Evolutionary conservation across 1,284 basidiomycete genomes (phyloP).

Genomic region (Austropuccinia psidii): DNA sequence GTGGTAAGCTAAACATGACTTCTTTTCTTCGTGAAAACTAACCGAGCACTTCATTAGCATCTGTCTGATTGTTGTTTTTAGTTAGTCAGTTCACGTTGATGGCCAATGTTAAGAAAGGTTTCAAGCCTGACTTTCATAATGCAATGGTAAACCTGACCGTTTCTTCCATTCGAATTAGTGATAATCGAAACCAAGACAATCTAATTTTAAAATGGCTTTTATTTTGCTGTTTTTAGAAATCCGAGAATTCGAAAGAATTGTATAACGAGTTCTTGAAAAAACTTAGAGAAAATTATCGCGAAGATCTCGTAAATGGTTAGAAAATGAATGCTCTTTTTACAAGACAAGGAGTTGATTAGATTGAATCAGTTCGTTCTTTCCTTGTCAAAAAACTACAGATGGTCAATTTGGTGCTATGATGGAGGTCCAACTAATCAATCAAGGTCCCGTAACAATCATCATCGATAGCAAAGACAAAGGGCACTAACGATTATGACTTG

Average conservation of each 20-base stretch:
- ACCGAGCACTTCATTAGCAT: background rate
- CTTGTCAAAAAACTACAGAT: slow-evolving; percentile 52
- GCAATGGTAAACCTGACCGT: slow-evolving; percentile 61
- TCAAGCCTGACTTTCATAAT: slow-evolving; percentile 79
- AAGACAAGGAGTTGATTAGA: background rate
- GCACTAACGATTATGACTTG: too few relatives aligned
- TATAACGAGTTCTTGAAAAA: slow-evolving; percentile 46
- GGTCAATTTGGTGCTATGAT: slow-evolving; percentile 92
- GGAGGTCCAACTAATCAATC: slow-evolving; percentile 73
- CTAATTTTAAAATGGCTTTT: too few relatives aligned
- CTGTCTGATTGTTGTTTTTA: slow-evolving; percentile 33
- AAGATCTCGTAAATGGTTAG: slow-evolving; percentile 69
- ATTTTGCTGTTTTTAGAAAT: too few relatives aligned
- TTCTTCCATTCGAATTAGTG: too few relatives aligned
- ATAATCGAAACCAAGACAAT: too few relatives aligned
- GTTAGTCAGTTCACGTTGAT: slow-evolving; percentile 82
- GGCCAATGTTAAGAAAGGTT: slow-evolving; percentile 76
- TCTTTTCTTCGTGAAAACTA: background rate
- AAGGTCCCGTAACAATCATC: slow-evolving; percentile 50
- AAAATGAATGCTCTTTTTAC: background rate
- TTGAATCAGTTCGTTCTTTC: background rate
- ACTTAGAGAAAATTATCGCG: slow-evolving; percentile 59
- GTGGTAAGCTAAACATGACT: slow-evolving; percentile 50
- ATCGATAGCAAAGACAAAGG: slow-evolving; percentile 22
- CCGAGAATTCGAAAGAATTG: background rate